Base-by-base conservation (phyloP, 2,329 filamentous ascomycete genomes). In the Amesomyces nigricolor region DNA sequence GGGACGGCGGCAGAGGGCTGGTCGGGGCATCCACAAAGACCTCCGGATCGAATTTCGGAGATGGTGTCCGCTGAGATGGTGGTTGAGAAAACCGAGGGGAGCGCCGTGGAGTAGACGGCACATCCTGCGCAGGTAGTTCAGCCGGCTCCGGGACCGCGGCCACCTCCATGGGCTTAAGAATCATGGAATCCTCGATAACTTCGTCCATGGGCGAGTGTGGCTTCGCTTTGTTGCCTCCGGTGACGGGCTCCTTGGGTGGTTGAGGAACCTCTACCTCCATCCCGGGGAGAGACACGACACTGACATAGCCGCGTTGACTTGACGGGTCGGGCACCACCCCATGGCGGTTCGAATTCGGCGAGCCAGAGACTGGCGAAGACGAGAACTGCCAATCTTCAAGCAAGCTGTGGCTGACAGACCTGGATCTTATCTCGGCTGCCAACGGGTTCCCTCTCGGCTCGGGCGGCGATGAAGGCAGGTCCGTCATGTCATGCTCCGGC, bases 401-500 rank as follows among this genome's bases (percentile, higher is more conserved):
- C 35, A 73, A 65, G 49, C 64, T 70, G 43, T 64, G 67, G 51
- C 67, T 73, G 35, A 67, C 74, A 17, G 78, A 78, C 37, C 75
- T 73, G 35, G 78, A 75, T 53, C 74, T 72, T 55, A 82, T 79
- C 60, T 81, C 78, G 2, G 75, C 73, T 5, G 78, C 64, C 5
- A 82, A 70, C 11, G 78, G 75, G 53, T 78, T 81, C 8, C 75
- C 73, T 49, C 79, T 75, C 0, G 77, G 75, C 54, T 80, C 74
- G 1, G 79, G 80, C 5, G 82, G 81, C 0, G 82, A 85, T 5
- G 81, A 85, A 9, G 80, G 78, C 4, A 78, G 74, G 49, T 82
- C 80, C 2, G 74, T 75, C 65, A 76, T 71, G 47, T 78, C 74
- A 29, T 73, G 69, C n/a, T 73, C 69, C 1, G 75, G 71, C 39